phyloP scores from a whole-genome alignment of 2,329 filamentous ascomycete genomes.

The Onygena corvina region DNA sequence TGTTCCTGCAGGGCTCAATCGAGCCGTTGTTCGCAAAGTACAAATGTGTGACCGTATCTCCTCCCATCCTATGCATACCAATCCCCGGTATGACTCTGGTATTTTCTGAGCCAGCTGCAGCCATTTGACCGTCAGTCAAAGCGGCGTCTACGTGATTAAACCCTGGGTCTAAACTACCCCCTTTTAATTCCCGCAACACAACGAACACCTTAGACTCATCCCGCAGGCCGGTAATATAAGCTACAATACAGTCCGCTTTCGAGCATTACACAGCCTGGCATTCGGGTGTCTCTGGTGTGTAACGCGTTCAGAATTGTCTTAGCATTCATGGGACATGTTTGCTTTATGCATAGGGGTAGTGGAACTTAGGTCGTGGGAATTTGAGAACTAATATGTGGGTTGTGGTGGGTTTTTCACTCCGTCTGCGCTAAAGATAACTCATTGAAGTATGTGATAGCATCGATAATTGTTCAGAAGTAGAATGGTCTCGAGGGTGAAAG shows the following conservation, averaged over 20 bases:
- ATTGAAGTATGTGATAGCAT: too few species aligned
- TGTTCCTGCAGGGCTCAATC: slow-evolving; percentile 3
- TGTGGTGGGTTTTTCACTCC: too few species aligned
- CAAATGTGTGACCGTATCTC: not conserved
- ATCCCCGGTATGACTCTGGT: too few species aligned
- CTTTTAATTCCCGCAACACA: not conserved
- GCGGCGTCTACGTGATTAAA: too few species aligned
- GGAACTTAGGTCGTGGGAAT: not conserved
- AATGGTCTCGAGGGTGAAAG: too few species aligned
- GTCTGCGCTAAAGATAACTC: too few species aligned
- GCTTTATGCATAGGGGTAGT: not conserved
- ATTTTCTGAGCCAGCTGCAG: too few species aligned
- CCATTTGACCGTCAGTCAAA: too few species aligned
- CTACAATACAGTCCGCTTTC: not conserved
- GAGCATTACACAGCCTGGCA: slow-evolving; percentile 1
- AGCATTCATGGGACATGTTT: not conserved
- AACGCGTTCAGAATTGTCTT: not conserved
- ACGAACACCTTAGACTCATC: not conserved
- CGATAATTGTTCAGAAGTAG: too few species aligned
- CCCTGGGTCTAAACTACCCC: too few species aligned
- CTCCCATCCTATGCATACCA: not conserved
- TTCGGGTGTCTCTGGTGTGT: not conserved
- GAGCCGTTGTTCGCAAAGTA: not conserved
- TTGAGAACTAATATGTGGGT: too few species aligned
- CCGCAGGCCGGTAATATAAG: not conserved